These are phyloP conservation scores for Parachlorella kessleri DNA, from an alignment of 139 green algal genomes.

Conservation along the genomic window DNA sequence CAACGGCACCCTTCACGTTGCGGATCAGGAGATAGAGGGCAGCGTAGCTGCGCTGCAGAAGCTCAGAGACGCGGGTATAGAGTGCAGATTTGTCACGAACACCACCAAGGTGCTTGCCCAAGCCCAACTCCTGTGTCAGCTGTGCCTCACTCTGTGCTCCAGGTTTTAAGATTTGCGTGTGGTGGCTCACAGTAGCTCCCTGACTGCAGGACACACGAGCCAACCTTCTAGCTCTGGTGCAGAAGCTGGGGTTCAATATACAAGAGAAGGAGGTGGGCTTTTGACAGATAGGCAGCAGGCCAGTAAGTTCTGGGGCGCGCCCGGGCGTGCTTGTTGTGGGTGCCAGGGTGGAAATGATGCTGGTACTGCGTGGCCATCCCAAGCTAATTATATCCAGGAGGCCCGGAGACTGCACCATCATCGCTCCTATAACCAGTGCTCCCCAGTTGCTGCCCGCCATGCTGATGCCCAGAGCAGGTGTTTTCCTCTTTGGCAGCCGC, in stretches of 20 bases:
- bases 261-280: constrained; percentile 21
- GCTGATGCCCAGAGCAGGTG: too few relatives aligned
- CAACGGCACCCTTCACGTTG: constrained; percentile 41
- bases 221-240: constrained; percentile 1
- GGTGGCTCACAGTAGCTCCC: too few relatives aligned
- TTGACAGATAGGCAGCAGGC: too few relatives aligned
- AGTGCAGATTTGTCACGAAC: constrained; percentile 14
- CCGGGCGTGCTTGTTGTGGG: too few relatives aligned
- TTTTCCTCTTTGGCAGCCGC: constrained; percentile 25
- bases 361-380: not conserved
- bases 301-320: too few relatives aligned
- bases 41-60: constrained; percentile 9
- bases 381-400: not conserved
- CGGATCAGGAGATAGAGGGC: not conserved
- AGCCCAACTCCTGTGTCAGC: too few relatives aligned
- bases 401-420: not conserved
- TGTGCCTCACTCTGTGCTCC: too few relatives aligned
- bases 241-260: constrained; percentile 9
- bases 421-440: too few relatives aligned
- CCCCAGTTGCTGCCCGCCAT: too few relatives aligned
- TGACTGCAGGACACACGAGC: constrained; percentile 1
- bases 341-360: not conserved
- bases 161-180: too few relatives aligned
- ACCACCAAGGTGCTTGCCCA: too few relatives aligned
- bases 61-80: constrained; percentile 1